These are phyloP conservation scores for Colletotrichum sp. DNA, from an alignment of 2,329 filamentous ascomycete genomes.

Conservation along the genomic window DNA sequence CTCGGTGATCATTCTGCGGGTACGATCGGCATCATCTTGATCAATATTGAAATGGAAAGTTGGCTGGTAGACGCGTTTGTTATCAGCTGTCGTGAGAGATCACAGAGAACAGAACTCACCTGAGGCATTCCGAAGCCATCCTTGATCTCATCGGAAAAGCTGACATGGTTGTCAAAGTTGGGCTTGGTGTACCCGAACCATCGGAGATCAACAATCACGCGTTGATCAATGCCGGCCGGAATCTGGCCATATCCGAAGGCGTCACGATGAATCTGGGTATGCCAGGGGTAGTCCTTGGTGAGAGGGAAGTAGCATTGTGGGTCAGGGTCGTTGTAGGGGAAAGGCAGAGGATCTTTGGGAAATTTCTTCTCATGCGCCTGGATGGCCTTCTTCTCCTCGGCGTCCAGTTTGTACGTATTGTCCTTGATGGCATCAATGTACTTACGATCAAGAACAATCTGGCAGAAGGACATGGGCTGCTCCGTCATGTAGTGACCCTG, in stretches of 20 bases:
- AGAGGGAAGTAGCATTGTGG: neutral
- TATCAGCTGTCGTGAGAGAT: neutral
- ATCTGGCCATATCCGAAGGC: neutral
- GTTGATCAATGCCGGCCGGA: neutral
- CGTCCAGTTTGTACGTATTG: accelerated
- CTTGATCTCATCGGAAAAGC: neutral
- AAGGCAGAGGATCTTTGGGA: neutral
- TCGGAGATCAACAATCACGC: neutral
- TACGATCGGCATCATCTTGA: neutral
- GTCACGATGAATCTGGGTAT: neutral
- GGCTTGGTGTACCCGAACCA: neutral
- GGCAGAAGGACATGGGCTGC: neutral
- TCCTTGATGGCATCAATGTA: neutral
- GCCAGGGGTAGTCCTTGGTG: neutral
- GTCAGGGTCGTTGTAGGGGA: neutral
- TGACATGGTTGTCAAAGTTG: neutral
- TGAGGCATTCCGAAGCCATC: neutral
- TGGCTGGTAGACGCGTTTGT: neutral
- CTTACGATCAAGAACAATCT: neutral
- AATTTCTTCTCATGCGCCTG: neutral
- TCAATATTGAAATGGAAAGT: neutral
- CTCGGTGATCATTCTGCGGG: neutral
- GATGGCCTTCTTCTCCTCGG: neutral
- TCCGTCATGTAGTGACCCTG: neutral
- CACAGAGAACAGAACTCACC: neutral